Percentiles rank a stretch among this genome's conserved stretches.
phyloP scores from a whole-genome alignment of 2,329 filamentous ascomycete genomes.

The Rosellinia necatrix region DNA sequence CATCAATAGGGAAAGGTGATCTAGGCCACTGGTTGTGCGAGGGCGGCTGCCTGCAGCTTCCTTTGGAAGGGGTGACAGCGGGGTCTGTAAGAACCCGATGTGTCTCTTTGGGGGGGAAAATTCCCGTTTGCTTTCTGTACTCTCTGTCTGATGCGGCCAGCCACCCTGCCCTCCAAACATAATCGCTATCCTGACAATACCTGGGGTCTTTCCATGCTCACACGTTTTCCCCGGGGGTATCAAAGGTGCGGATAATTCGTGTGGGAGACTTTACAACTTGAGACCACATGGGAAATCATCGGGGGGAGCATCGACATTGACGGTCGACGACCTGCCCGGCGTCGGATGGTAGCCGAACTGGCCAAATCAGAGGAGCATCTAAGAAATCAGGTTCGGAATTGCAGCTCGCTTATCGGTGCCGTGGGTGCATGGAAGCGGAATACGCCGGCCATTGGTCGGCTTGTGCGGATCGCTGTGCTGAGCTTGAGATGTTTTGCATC shows the following conservation, averaged over 20 bases:
- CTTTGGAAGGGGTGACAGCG: slow-evolving; percentile 38
- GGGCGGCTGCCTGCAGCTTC: slow-evolving; percentile 36
- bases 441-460: slow-evolving; percentile 11
- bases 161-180: slow-evolving; percentile 11
- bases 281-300: neutral
- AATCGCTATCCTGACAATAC: slow-evolving; percentile 1
- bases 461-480: slow-evolving; percentile 10
- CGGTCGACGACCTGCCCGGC: too few species aligned
- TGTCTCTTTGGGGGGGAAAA: slow-evolving; percentile 29
- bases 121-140: slow-evolving; percentile 31
- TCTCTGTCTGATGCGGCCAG: slow-evolving; percentile 13
- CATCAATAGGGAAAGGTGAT: slow-evolving; percentile 29
- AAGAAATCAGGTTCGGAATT: slow-evolving; percentile 12
- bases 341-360: too few species aligned
- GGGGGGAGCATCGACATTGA: neutral
- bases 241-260: too few species aligned
- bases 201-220: too few species aligned
- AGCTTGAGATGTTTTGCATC: slow-evolving; percentile 21
- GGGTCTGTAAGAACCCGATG: slow-evolving; percentile 34
- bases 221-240: too few species aligned
- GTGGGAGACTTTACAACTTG: too few species aligned
- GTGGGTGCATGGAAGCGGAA: slow-evolving; percentile 11
- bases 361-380: neutral
- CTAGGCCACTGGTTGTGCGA: slow-evolving; percentile 33
- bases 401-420: slow-evolving; percentile 29